A percentile compares a stretch with the other conserved stretches of the same genome.
Evolutionary conservation across 805 yeast species (phyloP).

Genomic region (Myxozyma geophila): DNA sequence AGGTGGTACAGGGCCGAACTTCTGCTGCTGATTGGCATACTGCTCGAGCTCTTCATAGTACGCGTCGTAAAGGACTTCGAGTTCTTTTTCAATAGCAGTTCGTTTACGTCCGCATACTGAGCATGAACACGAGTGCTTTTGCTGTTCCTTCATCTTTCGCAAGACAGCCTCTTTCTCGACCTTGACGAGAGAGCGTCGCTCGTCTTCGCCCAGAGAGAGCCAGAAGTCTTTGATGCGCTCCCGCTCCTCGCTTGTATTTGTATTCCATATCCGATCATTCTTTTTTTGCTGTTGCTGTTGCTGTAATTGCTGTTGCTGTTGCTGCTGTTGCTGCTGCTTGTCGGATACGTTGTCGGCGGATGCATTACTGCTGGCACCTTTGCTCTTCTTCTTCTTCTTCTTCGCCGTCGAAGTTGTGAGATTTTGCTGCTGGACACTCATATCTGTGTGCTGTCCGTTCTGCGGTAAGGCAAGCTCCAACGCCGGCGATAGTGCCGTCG

Average conservation of each 20-base stretch:
- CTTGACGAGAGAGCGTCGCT: conserved; percentile 63
- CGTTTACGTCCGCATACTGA: conserved; percentile 77
- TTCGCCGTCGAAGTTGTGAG: conserved; percentile 16
- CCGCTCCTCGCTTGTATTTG: conserved; percentile 56
- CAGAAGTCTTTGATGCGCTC: conserved; percentile 62
- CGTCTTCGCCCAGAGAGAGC: conserved; percentile 64
- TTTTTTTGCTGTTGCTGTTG: conserved; percentile 21
- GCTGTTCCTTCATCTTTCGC: conserved; percentile 64
- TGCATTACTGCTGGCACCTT: conserved; percentile 22
- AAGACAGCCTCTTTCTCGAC: conserved; percentile 73
- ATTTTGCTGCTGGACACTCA: conserved; percentile 1
- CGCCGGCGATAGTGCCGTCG: conserved; percentile 5
- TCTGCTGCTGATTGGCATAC: conserved; percentile 39
- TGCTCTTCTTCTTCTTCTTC: conserved; percentile 37
- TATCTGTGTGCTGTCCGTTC: neutral
- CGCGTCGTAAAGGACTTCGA: conserved; percentile 72
- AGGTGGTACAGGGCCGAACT: conserved; percentile 32
- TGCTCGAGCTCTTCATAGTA: conserved; percentile 59
- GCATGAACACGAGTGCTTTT: conserved; percentile 67
- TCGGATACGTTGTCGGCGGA: conserved; percentile 5
- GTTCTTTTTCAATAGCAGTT: conserved; percentile 71
- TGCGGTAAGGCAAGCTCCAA: conserved; percentile 1
- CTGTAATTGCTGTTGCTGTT: neutral
- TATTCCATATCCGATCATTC: conserved; percentile 52
- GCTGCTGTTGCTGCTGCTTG: conserved; percentile 8